These are phyloP conservation scores for Pontederia crassipes DNA, from an alignment of 176 grass and related monocot genomes.

Conservation along the genomic window DNA sequence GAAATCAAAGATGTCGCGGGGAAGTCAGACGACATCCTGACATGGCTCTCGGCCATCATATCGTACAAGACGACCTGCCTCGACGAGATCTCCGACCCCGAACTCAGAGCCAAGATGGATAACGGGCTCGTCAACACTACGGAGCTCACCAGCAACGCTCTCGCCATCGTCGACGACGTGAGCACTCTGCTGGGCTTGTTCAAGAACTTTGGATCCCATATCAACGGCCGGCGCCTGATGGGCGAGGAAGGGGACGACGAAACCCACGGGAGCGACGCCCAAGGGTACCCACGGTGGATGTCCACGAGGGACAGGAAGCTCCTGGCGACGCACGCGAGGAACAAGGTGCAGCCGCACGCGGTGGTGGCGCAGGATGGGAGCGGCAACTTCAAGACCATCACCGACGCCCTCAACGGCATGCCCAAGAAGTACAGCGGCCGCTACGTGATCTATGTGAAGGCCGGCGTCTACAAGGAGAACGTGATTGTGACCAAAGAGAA, in stretches of 20 bases:
- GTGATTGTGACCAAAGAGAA: constrained; percentile 36
- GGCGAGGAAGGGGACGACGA: constrained; percentile 1
- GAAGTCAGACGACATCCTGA: constrained; percentile 40
- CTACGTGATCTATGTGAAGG: constrained; percentile 88
- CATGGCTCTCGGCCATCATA: constrained; percentile 53
- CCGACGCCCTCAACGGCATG: constrained; percentile 36
- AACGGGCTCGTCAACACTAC: constrained; percentile 54
- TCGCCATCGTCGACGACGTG: constrained; percentile 59
- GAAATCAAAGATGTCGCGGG: constrained; percentile 21
- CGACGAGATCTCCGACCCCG: constrained; percentile 61
- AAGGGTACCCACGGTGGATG: constrained; percentile 33
- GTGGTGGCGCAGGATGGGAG: constrained; percentile 82
- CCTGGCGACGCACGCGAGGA: constrained; percentile 18
- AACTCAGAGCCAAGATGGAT: constrained; percentile 53
- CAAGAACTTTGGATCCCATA: background rate
- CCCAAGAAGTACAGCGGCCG: constrained; percentile 29
- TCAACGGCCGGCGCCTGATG: constrained; percentile 2
- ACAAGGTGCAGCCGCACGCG: constrained; percentile 38
- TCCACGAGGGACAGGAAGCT: constrained; percentile 42
- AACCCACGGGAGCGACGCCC: background rate
- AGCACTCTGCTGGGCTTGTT: constrained; percentile 14
- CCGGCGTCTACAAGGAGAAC: constrained; percentile 65
- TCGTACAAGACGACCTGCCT: constrained; percentile 66
- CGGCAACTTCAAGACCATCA: constrained; percentile 81
- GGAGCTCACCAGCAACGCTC: constrained; percentile 80